Evolutionary conservation across 768 basidiomycete genomes (phyloP).

Genomic region (Flagelloscypha sp.): DNA sequence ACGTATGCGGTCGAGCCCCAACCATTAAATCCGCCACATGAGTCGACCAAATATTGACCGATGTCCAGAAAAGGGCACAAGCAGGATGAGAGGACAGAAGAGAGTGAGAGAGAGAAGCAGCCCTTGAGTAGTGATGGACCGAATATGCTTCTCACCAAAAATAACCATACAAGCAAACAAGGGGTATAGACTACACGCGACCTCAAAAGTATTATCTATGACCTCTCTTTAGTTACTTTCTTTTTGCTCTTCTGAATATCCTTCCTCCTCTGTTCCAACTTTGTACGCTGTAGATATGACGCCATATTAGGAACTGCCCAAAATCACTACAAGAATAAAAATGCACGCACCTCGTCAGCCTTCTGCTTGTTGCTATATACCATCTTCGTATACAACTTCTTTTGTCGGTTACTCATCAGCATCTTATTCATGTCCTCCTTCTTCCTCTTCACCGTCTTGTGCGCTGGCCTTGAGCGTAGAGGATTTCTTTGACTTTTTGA

Average conservation of each 20-base stretch:
- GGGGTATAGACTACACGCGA: no score
- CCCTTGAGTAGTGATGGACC: no score
- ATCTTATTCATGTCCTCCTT: conserved; percentile 94
- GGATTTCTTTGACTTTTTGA: conserved; percentile 49
- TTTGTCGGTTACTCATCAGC: conserved; percentile 94
- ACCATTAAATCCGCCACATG: no score
- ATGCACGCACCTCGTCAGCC: conserved; percentile 59
- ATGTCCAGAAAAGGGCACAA: no score
- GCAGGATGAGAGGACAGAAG: no score
- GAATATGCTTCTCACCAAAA: no score
- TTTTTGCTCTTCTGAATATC: conserved; percentile 47
- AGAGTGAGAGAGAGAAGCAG: no score
- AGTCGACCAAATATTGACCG: no score
- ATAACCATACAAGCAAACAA: no score
- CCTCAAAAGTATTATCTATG: no score
- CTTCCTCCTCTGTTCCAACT: conserved; percentile 50
- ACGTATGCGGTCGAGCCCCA: no score
- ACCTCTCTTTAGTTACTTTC: conserved; percentile 24
- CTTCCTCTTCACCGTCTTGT: conserved; percentile 33
- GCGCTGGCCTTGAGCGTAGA: conserved; percentile 19
- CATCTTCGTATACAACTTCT: conserved; percentile 90
- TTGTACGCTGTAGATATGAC: conserved; percentile 40
- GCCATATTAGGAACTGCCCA: conserved; percentile 8
- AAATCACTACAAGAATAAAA: not conserved
- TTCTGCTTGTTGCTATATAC: conserved; percentile 78